These are phyloP conservation scores for Cladobotryum protrusum DNA, from an alignment of 2,329 filamentous ascomycete genomes.

Conservation along the genomic window DNA sequence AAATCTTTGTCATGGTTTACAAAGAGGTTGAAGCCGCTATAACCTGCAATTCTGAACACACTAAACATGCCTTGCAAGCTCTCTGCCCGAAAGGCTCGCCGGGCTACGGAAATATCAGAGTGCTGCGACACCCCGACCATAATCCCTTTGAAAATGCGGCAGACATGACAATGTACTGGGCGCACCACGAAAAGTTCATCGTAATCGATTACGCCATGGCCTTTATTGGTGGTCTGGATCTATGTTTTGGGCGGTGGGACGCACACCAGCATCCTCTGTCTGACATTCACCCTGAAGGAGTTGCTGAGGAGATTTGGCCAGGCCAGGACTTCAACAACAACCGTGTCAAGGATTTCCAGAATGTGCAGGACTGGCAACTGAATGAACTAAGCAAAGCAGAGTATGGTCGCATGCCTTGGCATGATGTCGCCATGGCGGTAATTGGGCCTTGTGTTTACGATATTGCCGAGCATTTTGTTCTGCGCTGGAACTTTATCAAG, in stretches of 20 bases:
- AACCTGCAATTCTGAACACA: conserved; percentile 89
- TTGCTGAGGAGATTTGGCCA: conserved; percentile 80
- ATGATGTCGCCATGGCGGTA: conserved; percentile 90
- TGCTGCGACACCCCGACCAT: conserved; percentile 91
- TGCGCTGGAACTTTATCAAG: conserved; percentile 96
- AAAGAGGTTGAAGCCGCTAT: conserved; percentile 76
- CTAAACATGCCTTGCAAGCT: conserved; percentile 74
- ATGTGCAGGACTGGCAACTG: conserved; percentile 83
- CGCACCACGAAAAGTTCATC: conserved; percentile 96
- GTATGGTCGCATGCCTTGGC: conserved; percentile 95
- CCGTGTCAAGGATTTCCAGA: conserved; percentile 89
- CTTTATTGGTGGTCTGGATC: conserved; percentile 88
- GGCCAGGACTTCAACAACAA: conserved; percentile 99
- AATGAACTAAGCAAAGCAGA: conserved; percentile 90
- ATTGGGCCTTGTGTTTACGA: conserved; percentile 86
- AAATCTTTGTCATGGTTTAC: conserved; percentile 91
- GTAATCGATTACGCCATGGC: conserved; percentile 87
- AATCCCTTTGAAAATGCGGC: conserved; percentile 89
- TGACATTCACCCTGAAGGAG: conserved; percentile 79
- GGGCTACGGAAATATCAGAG: conserved; percentile 79
- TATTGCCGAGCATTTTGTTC: conserved; percentile 89
- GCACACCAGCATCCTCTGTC: conserved; percentile 75
- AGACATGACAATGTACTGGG: conserved; percentile 97
- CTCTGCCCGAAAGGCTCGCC: conserved; percentile 76
- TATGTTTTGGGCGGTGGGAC: conserved; percentile 96